Evolutionary conservation across 352 stramenopile species (phyloP).

Genomic region (Thraustochytrium striatum): DNA sequence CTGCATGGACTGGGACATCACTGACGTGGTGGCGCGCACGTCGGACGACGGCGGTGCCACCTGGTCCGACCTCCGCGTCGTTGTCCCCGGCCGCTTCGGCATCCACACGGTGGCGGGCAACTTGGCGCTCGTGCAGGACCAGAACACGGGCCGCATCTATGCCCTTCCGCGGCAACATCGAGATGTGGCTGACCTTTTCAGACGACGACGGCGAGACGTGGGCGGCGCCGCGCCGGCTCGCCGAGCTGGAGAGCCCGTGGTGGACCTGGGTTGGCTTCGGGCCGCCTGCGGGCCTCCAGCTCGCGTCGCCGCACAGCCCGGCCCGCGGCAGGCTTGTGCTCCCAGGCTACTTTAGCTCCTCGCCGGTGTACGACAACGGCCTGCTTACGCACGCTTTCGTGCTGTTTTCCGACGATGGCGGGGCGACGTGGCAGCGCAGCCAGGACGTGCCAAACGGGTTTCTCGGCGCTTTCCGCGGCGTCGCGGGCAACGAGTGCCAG

Average conservation of each 20-base stretch:
- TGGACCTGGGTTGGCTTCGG: background rate
- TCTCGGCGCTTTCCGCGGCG: background rate
- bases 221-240: background rate
- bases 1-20: background rate
- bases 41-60: background rate
- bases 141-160: background rate
- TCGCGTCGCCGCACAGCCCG: background rate
- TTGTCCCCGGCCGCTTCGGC: background rate
- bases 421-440: background rate
- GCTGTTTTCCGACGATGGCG: background rate
- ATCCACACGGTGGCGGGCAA: background rate
- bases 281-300: background rate
- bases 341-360: background rate
- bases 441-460: background rate
- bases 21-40: background rate
- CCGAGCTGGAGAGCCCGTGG: background rate
- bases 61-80: background rate
- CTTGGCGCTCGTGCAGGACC: background rate
- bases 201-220: background rate
- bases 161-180: background rate
- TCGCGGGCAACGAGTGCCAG: background rate
- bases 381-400: background rate
- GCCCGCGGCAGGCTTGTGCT: background rate
- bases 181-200: background rate
- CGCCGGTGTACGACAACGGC: background rate